Base-by-base conservation (phyloP, 306 rosid genomes). In the Prunus padus region DNA sequence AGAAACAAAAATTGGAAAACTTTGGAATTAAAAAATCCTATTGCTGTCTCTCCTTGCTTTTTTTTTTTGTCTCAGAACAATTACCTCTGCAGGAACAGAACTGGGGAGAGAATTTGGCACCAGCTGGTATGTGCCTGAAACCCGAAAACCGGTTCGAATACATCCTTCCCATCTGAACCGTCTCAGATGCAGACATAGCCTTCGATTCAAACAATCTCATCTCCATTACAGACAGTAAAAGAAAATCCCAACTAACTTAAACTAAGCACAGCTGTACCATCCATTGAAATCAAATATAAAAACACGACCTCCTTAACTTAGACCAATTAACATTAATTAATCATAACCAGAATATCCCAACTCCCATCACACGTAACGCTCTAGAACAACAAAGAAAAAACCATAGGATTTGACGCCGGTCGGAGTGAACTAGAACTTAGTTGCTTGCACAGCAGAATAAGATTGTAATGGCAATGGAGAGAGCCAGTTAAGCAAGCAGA, bases 61-160 rank as follows among this genome's bases (percentile, higher is more conserved):
- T 51, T 51, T 51, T 50, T 50, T 2, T 50, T 7, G 42, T 61
- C n/a, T 26, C 11, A 31, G 22, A 66, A 30, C 28, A 60, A 14
- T 76, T 79, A 94, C 98, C 98, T 86, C 49, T 86, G 72, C 80
- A 86, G 68, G 73, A 81, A 61, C 74, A 83, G 77, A 85, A 83
- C 50, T 79, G 82, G 31, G 84, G 31, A 72, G 88, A 86, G 72
- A 74, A 78, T 76, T 47, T 77, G 63, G 77, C 65, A 33, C 85
- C 85, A 83, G 70, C 20, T 19, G 75, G 44, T 23, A 56, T 75
- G 79, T 80, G 80, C 16, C 78, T 81, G 79, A 78, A 71, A 81
- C 57, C 78, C 3, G 77, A 74, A 80, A 90, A 65, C 1, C 72
- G 79, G 66, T 51, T 65, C 59, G 86, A 67, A 44, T 67, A 81